phyloP scores from a whole-genome alignment of 805 yeast genomes.

The Metschnikowia kunwiensis region DNA sequence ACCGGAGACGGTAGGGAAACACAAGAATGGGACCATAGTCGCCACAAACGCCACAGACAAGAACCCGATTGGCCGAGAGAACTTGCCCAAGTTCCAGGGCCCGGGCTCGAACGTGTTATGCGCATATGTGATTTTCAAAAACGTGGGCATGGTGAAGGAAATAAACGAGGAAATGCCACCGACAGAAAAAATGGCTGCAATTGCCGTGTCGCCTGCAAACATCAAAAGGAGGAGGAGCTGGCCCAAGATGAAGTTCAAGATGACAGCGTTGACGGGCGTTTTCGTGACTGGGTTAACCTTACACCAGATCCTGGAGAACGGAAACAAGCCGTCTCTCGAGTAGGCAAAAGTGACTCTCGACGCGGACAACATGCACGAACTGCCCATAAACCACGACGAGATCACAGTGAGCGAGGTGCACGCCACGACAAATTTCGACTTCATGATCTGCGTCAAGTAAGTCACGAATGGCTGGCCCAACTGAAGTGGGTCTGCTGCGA shows the following conservation, averaged over 20 bases:
- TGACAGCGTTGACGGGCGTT: slow-evolving; percentile 65
- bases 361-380: slow-evolving; percentile 61
- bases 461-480: slow-evolving; percentile 60
- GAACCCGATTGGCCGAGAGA: slow-evolving; percentile 47
- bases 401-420: slow-evolving; percentile 44
- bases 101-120: slow-evolving; percentile 55
- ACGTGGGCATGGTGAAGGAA: slow-evolving; percentile 63
- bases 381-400: slow-evolving; percentile 50
- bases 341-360: slow-evolving; percentile 66
- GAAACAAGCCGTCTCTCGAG: slow-evolving; percentile 67
- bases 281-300: slow-evolving; percentile 48
- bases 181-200: slow-evolving; percentile 68
- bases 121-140: slow-evolving; percentile 55
- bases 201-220: slow-evolving; percentile 64
- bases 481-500: slow-evolving; percentile 47
- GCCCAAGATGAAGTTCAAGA: slow-evolving; percentile 55
- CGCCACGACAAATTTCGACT: slow-evolving; percentile 38
- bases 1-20: slow-evolving; percentile 49
- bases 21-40: slow-evolving; percentile 57
- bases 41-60: slow-evolving; percentile 48
- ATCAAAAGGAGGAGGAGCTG: slow-evolving; percentile 53
- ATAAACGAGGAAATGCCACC: slow-evolving; percentile 69
- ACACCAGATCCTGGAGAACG: slow-evolving; percentile 49
- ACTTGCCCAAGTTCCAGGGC: slow-evolving; percentile 63
- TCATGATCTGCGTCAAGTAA: slow-evolving; percentile 48